Evolutionary conservation across 306 rosid species (phyloP).

Genomic region (Corylus avellana): DNA sequence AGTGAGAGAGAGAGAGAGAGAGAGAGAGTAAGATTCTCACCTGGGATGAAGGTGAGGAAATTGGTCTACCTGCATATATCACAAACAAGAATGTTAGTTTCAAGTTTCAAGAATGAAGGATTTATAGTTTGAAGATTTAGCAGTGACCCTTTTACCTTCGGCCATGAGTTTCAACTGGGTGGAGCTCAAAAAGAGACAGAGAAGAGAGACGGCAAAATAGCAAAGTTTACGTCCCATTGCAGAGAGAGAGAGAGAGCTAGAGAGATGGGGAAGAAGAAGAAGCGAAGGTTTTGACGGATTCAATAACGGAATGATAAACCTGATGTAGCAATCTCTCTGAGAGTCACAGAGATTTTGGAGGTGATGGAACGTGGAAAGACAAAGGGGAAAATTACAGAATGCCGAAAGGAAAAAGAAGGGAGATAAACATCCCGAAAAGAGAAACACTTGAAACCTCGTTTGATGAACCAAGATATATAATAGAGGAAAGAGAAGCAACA

Average conservation of each 20-base stretch:
- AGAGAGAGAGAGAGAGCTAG: neutral
- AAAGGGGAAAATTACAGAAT: conserved; percentile 62
- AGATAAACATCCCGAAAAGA: conserved; percentile 33
- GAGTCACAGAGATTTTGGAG: conserved; percentile 38
- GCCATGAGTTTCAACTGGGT: conserved; percentile 54
- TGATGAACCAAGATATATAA: conserved; percentile 35
- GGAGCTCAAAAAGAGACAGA: conserved; percentile 61
- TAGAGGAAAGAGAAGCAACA: conserved; percentile 32
- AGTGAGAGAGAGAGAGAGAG: neutral
- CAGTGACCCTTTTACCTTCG: conserved; percentile 54
- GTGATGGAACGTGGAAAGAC: conserved; percentile 77
- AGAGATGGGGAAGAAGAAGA: conserved; percentile 27
- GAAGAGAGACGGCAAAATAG: conserved; percentile 35
- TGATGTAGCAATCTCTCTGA: conserved; percentile 7
- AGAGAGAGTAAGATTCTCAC: conserved; percentile 27
- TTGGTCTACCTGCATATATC: conserved; percentile 50
- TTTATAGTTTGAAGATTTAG: conserved; percentile 9
- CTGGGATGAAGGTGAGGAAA: conserved; percentile 39
- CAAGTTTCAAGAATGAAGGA: neutral
- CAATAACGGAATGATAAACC: conserved; percentile 29
- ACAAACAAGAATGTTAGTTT: conserved; percentile 5
- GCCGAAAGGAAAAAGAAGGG: conserved; percentile 38
- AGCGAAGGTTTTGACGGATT: neutral
- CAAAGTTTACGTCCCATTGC: conserved; percentile 49
- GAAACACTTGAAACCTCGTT: conserved; percentile 50